phyloP scores from a whole-genome alignment of 352 stramenopile genomes.

The Pseudoperonospora humuli region DNA sequence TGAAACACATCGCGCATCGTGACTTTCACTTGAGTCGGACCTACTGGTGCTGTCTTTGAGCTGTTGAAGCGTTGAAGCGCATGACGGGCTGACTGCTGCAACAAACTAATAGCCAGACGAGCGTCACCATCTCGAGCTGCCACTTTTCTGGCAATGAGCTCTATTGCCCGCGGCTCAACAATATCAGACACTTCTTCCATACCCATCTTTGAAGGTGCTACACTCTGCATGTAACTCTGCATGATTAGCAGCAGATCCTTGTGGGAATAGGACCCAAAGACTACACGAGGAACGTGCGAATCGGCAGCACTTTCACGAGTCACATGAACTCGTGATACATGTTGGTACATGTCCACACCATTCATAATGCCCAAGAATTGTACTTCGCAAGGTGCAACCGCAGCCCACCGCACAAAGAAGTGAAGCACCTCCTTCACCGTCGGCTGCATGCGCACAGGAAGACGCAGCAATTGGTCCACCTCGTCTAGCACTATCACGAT shows the following conservation, averaged over 20 bases:
- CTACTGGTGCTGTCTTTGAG: not conserved
- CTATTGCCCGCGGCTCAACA: conserved; percentile 42
- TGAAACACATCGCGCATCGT: conserved; percentile 38
- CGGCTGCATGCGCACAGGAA: conserved; percentile 31
- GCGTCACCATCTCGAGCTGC: conserved; percentile 60
- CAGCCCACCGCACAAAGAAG: conserved; percentile 53
- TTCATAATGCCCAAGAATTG: conserved; percentile 71
- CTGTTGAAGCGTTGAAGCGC: conserved; percentile 19
- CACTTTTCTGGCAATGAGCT: conserved; percentile 62
- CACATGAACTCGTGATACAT: conserved; percentile 30
- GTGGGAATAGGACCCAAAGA: conserved; percentile 57
- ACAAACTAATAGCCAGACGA: conserved; percentile 44
- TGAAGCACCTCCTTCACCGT: conserved; percentile 44
- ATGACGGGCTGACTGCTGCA: conserved; percentile 49
- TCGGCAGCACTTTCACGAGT: conserved; percentile 4
- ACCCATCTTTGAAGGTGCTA: not conserved
- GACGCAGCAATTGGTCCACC: conserved; percentile 51
- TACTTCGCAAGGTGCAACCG: conserved; percentile 24
- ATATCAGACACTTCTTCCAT: conserved; percentile 3
- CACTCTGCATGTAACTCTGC: conserved; percentile 26
- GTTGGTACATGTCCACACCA: conserved; percentile 63
- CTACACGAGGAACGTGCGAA: conserved; percentile 28
- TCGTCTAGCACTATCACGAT: conserved; percentile 54
- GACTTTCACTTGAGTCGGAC: conserved; percentile 11
- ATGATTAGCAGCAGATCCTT: conserved; percentile 45